These are phyloP conservation scores for Pyrenochaeta sp. DNA, from an alignment of 2,329 filamentous ascomycete genomes.

Conservation along the genomic window DNA sequence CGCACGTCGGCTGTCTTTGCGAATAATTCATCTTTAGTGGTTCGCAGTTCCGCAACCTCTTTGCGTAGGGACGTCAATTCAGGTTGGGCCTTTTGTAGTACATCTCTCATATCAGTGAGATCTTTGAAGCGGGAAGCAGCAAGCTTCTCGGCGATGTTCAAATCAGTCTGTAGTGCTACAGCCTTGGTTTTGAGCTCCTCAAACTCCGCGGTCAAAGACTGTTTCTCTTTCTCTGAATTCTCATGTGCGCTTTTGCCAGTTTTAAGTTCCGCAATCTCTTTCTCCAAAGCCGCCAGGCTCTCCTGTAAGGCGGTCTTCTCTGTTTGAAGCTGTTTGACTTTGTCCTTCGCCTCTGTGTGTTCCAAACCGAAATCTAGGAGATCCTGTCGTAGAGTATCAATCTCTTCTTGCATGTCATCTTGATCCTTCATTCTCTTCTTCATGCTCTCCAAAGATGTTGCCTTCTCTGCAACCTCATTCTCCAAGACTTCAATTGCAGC, in stretches of 20 bases:
- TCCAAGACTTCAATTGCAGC: constrained; percentile 41
- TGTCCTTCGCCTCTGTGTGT: constrained; percentile 82
- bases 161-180: constrained; percentile 76
- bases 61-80: constrained; percentile 81
- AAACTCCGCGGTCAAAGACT: constrained; percentile 69
- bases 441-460: constrained; percentile 75
- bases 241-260: constrained; percentile 56
- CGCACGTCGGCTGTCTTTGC: constrained; percentile 70
- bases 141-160: constrained; percentile 84
- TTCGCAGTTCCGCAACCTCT: constrained; percentile 78
- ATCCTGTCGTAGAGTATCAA: constrained; percentile 82
- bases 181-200: constrained; percentile 76
- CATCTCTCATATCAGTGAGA: constrained; percentile 77
- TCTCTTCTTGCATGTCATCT: constrained; percentile 82
- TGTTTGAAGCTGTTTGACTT: constrained; percentile 70
- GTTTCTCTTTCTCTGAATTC: constrained; percentile 60
- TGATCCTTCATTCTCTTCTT: constrained; percentile 75
- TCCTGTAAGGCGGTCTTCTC: constrained; percentile 73
- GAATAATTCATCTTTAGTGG: constrained; percentile 75
- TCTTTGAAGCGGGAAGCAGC: constrained; percentile 90
- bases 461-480: constrained; percentile 59
- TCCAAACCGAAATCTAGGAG: constrained; percentile 81
- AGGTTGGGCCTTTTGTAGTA: constrained; percentile 83
- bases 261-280: constrained; percentile 68
- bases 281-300: constrained; percentile 72